phyloP scores from a whole-genome alignment of 768 basidiomycete genomes.

The Hypholoma sublateritium region DNA sequence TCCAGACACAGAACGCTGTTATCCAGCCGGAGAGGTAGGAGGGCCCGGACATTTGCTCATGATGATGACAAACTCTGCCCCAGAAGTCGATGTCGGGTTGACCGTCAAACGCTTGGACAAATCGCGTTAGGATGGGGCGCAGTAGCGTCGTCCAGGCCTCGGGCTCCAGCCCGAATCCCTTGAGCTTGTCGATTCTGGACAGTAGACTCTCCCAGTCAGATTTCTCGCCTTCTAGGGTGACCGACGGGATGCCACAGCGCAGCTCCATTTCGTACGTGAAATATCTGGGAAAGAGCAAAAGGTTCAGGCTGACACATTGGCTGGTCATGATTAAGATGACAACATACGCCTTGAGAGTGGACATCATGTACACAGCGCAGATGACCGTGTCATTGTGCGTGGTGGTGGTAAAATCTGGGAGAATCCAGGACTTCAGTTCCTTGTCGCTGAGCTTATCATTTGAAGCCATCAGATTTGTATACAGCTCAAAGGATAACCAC shows the following conservation, averaged over 20 bases:
- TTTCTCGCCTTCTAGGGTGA: slow-evolving; percentile 22
- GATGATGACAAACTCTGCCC: slow-evolving; percentile 11
- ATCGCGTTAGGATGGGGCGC: slow-evolving; percentile 13
- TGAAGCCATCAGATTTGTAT: too few species aligned
- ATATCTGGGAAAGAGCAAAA: slow-evolving; percentile 8
- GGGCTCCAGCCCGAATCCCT: slow-evolving; percentile 14
- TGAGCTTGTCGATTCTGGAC: slow-evolving; percentile 17
- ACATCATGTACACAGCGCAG: slow-evolving; percentile 8
- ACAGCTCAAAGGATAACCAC: not conserved
- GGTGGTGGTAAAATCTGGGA: slow-evolving; percentile 7
- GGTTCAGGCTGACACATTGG: not conserved
- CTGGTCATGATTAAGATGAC: not conserved
- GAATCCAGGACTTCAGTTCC: not conserved
- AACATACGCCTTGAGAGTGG: slow-evolving; percentile 1
- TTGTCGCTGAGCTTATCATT: too few species aligned
- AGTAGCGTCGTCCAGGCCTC: slow-evolving; percentile 17
- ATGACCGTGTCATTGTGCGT: slow-evolving; percentile 5
- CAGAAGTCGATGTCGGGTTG: slow-evolving; percentile 15
- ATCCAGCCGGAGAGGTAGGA: slow-evolving; percentile 19
- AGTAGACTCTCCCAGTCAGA: slow-evolving; percentile 24
- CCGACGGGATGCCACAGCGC: slow-evolving; percentile 22
- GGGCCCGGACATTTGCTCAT: slow-evolving; percentile 8
- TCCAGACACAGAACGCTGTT: slow-evolving; percentile 22
- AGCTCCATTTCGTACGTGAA: slow-evolving; percentile 15
- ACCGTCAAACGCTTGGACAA: slow-evolving; percentile 24